phyloP scores from a whole-genome alignment of 371 early-diverging fungal genomes.

The Conidiobolus incongruus region DNA sequence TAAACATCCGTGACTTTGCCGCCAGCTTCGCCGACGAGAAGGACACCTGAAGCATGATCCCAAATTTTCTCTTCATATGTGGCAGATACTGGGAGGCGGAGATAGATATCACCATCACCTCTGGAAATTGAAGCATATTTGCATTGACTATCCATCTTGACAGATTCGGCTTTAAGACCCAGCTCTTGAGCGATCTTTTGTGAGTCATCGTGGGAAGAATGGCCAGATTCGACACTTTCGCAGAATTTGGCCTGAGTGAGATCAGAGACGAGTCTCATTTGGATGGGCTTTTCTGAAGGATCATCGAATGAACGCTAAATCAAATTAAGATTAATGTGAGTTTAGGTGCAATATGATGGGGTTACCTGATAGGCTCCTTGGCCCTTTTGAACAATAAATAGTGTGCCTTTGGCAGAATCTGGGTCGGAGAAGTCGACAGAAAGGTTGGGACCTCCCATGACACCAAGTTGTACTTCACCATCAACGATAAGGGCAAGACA shows the following conservation, averaged over 20 bases:
- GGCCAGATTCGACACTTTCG: constrained; percentile 90
- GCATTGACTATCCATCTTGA: constrained; percentile 90
- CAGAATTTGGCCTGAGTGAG: constrained; percentile 53
- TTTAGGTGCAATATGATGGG: neutral
- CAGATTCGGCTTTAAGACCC: constrained; percentile 45
- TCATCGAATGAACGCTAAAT: neutral
- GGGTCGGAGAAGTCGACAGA: constrained; percentile 34
- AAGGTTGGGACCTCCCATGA: constrained; percentile 88
- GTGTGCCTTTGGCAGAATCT: constrained; percentile 42
- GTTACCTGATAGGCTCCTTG: constrained; percentile 75
- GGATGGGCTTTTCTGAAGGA: constrained; percentile 28
- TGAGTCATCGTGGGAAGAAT: constrained; percentile 61
- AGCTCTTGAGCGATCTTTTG: constrained; percentile 49
- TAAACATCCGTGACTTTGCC: constrained; percentile 72
- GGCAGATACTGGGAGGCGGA: constrained; percentile 56
- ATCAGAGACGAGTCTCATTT: constrained; percentile 23
- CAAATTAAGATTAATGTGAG: neutral
- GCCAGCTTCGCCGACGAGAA: constrained; percentile 86
- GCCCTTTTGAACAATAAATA: constrained; percentile 59
- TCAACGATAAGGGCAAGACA: constrained; percentile 85
- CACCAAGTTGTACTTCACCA: constrained; percentile 73
- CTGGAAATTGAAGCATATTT: constrained; percentile 73
- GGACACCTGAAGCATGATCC: constrained; percentile 90
- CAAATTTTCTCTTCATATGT: constrained; percentile 91
- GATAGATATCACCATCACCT: constrained; percentile 80